A percentile compares a stretch with the other conserved stretches of the same genome.
Conservation (phyloP, 1,284 basidiomycete genomes). For the Ganoderma multipileum region DNA sequence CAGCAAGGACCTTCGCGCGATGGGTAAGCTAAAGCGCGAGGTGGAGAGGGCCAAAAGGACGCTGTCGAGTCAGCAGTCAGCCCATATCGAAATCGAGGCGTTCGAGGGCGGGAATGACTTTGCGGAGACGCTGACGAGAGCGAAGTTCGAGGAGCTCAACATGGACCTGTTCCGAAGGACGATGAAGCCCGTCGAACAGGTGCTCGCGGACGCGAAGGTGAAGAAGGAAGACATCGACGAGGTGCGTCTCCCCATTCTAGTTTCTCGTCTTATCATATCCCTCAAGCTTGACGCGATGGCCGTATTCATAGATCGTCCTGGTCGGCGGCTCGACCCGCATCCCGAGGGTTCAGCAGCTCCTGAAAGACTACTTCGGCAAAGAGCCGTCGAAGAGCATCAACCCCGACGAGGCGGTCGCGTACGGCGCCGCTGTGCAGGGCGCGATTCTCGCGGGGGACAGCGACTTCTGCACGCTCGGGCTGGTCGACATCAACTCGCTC, state of each 20-base stretch:
- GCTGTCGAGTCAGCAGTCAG: conserved; percentile 79
- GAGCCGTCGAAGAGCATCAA: conserved; percentile 94
- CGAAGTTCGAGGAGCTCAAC: conserved; percentile 99
- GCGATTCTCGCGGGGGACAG: conserved; percentile 93
- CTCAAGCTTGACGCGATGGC: neutral
- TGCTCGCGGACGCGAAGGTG: conserved; percentile 95
- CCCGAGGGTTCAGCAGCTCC: conserved; percentile 96
- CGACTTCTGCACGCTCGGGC: conserved; percentile 82
- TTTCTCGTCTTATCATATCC: neutral
- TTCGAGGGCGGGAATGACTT: conserved; percentile 98
- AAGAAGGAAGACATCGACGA: conserved; percentile 98
- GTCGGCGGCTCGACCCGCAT: conserved; percentile 99
- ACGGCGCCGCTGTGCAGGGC: conserved; percentile 78
- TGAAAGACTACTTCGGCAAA: conserved; percentile 94
- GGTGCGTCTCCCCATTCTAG: neutral
- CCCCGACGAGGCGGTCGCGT: conserved; percentile 77
- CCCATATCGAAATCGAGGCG: conserved; percentile 77
- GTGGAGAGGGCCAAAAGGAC: conserved; percentile 99
- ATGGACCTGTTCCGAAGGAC: conserved; percentile 99
- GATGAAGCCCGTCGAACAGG: conserved; percentile 99
- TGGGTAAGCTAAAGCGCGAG: conserved; percentile 97
- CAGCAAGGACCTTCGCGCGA: conserved; percentile 83
- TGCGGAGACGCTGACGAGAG: conserved; percentile 94
- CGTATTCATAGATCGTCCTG: conserved; percentile 64
- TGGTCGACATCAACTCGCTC: conserved; percentile 95